These are phyloP conservation scores for Fragaria iinumae DNA, from an alignment of 306 rosid genomes.

Conservation along the genomic window DNA sequence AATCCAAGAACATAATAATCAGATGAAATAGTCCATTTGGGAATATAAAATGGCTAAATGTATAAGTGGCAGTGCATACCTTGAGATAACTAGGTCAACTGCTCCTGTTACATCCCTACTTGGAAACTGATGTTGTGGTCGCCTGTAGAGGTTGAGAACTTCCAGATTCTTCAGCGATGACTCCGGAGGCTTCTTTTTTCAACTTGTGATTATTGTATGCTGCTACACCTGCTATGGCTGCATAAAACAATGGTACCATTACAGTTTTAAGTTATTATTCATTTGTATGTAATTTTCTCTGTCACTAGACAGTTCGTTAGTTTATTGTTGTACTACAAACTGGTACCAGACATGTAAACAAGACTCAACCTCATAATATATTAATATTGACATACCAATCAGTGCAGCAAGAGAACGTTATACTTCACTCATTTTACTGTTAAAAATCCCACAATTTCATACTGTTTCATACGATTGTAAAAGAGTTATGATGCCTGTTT, in stretches of 20 bases:
- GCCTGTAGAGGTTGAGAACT: slow-evolving; percentile 39
- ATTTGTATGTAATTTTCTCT: background rate
- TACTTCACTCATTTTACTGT: background rate
- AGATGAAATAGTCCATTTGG: slow-evolving; percentile 1
- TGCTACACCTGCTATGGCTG: slow-evolving; percentile 97
- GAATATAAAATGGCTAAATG: slow-evolving; percentile 15
- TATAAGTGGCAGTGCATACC: slow-evolving; percentile 35
- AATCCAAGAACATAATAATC: slow-evolving; percentile 9
- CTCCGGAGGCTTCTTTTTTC: slow-evolving; percentile 65
- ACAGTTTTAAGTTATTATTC: background rate
- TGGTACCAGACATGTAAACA: background rate
- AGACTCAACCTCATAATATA: background rate
- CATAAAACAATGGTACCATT: slow-evolving; percentile 13
- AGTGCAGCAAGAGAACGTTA: background rate
- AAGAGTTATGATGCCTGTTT: background rate
- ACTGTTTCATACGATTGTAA: background rate
- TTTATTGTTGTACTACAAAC: background rate
- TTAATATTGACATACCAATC: background rate
- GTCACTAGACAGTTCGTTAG: background rate
- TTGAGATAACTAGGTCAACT: slow-evolving; percentile 29
- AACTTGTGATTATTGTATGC: slow-evolving; percentile 90
- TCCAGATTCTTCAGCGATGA: slow-evolving; percentile 35
- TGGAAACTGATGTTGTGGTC: slow-evolving; percentile 40
- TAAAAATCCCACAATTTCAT: background rate
- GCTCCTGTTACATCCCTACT: slow-evolving; percentile 45